phyloP scores from a whole-genome alignment of 2,329 filamentous ascomycete species.

The Ascosphaera pollenicola region DNA sequence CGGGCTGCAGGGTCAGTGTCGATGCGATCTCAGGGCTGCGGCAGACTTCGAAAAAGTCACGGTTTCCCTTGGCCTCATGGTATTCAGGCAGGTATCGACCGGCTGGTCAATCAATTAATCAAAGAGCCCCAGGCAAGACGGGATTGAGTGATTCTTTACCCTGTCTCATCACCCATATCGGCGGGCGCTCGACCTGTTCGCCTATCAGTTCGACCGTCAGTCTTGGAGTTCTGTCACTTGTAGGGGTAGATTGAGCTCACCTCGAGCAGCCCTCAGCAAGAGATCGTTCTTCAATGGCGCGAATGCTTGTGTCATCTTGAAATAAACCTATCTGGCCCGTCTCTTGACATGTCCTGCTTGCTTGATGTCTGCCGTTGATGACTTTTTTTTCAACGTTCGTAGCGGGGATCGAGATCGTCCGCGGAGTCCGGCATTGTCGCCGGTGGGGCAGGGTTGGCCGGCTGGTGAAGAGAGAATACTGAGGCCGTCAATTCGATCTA shows the following conservation, averaged over 20 bases:
- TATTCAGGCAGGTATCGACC: slow-evolving; percentile 96
- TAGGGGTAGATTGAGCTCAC: slow-evolving; percentile 28
- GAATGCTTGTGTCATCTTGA: slow-evolving; percentile 37
- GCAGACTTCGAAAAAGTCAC: slow-evolving; percentile 97
- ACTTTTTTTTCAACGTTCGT: too few species aligned
- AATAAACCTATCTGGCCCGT: too few species aligned
- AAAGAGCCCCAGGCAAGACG: background rate
- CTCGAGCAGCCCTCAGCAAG: slow-evolving; percentile 71
- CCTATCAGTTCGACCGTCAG: slow-evolving; percentile 28
- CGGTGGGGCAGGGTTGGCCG: too few species aligned
- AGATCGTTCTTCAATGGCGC: slow-evolving; percentile 81
- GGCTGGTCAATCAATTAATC: slow-evolving; percentile 29
- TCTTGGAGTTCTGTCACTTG: too few species aligned
- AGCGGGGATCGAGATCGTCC: too few species aligned
- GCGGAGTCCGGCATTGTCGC: too few species aligned
- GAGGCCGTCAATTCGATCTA: too few species aligned
- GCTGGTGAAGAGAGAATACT: too few species aligned
- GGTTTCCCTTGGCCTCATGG: slow-evolving; percentile 72
- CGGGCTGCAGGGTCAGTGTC: slow-evolving; percentile 78
- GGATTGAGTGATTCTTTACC: slow-evolving; percentile 29
- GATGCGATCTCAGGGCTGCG: slow-evolving; percentile 82
- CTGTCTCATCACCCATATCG: slow-evolving; percentile 99
- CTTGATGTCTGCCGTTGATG: too few species aligned
- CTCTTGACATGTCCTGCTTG: too few species aligned
- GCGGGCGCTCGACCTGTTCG: slow-evolving; percentile 74